phyloP scores from a whole-genome alignment of 1,139 yeast genomes.

The Meyerozyma guilliermondii region DNA sequence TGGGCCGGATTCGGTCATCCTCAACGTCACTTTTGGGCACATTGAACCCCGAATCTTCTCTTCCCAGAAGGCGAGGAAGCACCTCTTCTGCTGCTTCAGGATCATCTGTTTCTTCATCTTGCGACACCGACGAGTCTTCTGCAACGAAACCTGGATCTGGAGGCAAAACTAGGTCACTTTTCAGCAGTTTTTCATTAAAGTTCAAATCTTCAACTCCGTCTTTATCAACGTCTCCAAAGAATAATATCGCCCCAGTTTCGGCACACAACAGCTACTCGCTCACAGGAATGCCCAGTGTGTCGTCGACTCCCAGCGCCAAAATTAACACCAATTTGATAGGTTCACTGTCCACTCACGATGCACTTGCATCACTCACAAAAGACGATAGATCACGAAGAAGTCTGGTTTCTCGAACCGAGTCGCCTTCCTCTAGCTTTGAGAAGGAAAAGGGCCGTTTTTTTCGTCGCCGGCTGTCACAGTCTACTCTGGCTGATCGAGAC shows the following conservation, averaged over 20 bases:
- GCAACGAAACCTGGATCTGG: neutral
- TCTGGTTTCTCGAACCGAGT: neutral
- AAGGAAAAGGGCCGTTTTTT: conserved; percentile 10
- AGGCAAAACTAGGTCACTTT: conserved; percentile 36
- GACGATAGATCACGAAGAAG: conserved; percentile 4
- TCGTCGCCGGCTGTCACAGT: conserved; percentile 2
- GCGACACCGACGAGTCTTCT: neutral
- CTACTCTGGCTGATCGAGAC: neutral
- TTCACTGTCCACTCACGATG: conserved; percentile 5
- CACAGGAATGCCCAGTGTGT: neutral
- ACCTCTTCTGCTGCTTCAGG: neutral
- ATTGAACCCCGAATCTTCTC: neutral
- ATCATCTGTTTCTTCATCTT: neutral
- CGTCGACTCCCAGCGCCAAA: neutral
- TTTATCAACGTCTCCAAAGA: conserved; percentile 3
- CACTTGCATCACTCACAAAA: conserved; percentile 14
- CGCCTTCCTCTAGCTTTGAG: conserved; percentile 3
- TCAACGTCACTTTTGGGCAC: conserved; percentile 18
- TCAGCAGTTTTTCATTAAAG: conserved; percentile 52
- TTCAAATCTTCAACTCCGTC: conserved; percentile 29
- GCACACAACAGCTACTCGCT: neutral
- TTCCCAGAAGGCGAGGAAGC: neutral
- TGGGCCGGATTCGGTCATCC: conserved; percentile 28
- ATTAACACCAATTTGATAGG: neutral
- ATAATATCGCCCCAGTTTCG: neutral